Conservation (phyloP, 139 green algal species). For the Tetraselmis striata region DNA sequence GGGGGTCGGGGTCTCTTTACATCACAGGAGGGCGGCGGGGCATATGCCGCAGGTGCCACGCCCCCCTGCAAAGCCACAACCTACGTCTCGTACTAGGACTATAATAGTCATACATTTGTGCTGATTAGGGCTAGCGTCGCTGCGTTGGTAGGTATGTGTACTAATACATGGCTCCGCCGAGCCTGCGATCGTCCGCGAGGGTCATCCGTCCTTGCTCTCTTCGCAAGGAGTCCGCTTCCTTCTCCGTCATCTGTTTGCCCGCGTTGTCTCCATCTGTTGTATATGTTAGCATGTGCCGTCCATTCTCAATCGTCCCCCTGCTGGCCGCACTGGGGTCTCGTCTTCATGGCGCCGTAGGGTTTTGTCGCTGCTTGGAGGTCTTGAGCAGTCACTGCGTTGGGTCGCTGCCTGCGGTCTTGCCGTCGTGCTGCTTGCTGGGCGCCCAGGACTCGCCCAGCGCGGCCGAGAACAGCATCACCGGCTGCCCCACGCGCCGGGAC, state of each 20-base stretch:
- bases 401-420: neutral
- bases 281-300: neutral
- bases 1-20: too few relatives aligned
- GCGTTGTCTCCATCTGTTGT: neutral
- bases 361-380: neutral
- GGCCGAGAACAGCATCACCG: neutral
- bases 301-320: neutral
- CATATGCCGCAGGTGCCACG: too few relatives aligned
- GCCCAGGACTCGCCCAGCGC: neutral
- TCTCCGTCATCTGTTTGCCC: neutral
- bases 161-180: too few relatives aligned
- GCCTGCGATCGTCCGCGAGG: too few relatives aligned
- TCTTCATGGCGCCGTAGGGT: neutral
- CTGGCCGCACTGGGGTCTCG: neutral
- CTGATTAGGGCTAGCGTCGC: too few relatives aligned
- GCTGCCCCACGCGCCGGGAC: neutral
- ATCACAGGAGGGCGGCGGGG: too few relatives aligned
- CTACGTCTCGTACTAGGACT: too few relatives aligned
- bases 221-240: too few relatives aligned
- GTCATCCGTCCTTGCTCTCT: too few relatives aligned
- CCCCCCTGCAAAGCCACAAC: too few relatives aligned
- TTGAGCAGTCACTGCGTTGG: neutral
- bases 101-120: too few relatives aligned
- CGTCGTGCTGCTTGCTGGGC: neutral
- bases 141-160: too few relatives aligned